These are phyloP conservation scores for Trichophyton rubrum DNA, from an alignment of 2,329 filamentous ascomycete species.

Conservation along the genomic window DNA sequence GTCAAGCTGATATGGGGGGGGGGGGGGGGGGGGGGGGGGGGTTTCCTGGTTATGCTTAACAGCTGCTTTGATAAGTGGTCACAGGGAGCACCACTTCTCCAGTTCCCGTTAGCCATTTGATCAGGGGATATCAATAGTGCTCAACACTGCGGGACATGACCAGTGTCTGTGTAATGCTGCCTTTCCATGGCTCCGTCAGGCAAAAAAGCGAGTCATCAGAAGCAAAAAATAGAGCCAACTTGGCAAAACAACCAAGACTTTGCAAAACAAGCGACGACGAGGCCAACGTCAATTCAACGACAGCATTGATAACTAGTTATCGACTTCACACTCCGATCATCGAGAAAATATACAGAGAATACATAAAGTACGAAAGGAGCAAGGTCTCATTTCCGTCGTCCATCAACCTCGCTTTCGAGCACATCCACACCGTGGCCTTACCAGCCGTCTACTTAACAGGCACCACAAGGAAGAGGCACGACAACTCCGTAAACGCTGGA, in stretches of 20 bases:
- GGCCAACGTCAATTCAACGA: not conserved
- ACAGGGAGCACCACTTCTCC: too few relatives aligned
- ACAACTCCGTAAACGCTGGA: not conserved
- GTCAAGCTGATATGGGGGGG: too few relatives aligned
- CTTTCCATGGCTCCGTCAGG: not conserved
- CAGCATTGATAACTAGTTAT: not conserved
- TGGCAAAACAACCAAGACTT: not conserved
- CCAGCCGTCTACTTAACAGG: not conserved
- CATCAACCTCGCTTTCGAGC: not conserved
- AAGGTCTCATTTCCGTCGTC: not conserved
- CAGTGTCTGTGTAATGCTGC: not conserved
- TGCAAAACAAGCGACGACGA: too few relatives aligned
- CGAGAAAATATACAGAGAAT: too few relatives aligned
- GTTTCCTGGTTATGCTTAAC: too few relatives aligned
- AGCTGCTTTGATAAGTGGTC: too few relatives aligned
- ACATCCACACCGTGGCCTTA: not conserved
- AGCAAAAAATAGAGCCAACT: not conserved
- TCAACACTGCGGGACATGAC: not conserved
- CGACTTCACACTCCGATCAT: not conserved
- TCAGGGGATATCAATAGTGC: not conserved
- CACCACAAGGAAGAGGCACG: not conserved
- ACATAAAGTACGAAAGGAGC: not conserved
- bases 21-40: too few relatives aligned
- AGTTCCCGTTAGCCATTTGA: too few relatives aligned
- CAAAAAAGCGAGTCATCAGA: not conserved